Percentiles rank a stretch among this genome's conserved stretches.
These are phyloP conservation scores for Astrothelium macrocarpum DNA, from an alignment of 495 filamentous ascomycete genomes.

Conservation along the genomic window DNA sequence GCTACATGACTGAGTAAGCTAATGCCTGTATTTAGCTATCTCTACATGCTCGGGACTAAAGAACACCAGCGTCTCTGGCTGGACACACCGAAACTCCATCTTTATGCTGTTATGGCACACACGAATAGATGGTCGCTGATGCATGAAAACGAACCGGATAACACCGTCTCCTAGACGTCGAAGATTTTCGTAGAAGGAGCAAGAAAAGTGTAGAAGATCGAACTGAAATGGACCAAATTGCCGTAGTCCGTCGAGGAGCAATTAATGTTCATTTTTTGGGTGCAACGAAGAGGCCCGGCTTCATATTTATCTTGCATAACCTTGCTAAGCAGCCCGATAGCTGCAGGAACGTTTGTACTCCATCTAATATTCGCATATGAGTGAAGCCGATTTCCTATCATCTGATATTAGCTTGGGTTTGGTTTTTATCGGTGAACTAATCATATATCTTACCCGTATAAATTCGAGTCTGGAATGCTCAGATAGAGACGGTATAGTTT, in stretches of 20 bases:
- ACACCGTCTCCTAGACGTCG: not conserved
- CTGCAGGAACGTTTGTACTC: conserved; percentile 89
- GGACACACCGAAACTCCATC: not conserved
- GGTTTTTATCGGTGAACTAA: not conserved
- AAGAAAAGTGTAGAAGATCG: not conserved
- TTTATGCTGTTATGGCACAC: not conserved
- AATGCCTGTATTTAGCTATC: too few species aligned
- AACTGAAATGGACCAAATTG: not conserved
- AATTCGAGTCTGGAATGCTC: conserved; percentile 94
- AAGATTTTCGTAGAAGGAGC: not conserved
- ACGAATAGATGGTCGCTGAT: not conserved
- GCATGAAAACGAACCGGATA: not conserved
- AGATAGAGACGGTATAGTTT: conserved; percentile 78
- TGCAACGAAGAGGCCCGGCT: conserved; percentile 68
- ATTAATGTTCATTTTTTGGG: conserved; percentile 19
- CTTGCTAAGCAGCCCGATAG: conserved; percentile 83
- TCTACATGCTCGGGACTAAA: not conserved
- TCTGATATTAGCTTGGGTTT: not conserved
- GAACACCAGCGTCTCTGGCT: not conserved
- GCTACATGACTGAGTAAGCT: not conserved
- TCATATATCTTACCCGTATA: conserved; percentile 45
- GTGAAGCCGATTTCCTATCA: conserved; percentile 84
- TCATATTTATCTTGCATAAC: conserved; percentile 91
- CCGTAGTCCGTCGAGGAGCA: not conserved
- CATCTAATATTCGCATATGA: conserved; percentile 96